Evolutionary conservation across 2,329 filamentous ascomycete species (phyloP), one percentile per base, ranked within the genome.

Genomic region (Aspergillus caelatus): DNA sequence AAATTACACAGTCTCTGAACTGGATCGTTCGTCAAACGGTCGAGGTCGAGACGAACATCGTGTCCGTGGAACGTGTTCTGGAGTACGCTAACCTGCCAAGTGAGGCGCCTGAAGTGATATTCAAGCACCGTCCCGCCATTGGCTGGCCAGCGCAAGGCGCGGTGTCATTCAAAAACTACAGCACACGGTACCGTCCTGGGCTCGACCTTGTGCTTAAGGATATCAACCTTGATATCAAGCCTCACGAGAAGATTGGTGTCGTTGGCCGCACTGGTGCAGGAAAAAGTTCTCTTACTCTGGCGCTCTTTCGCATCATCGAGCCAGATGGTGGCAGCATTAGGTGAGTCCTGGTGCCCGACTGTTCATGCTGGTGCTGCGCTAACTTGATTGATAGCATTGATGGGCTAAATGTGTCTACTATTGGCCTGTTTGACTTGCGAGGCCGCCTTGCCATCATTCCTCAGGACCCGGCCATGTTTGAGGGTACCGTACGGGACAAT

Each of bases 11-110:
- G 70, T 97, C 94, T 41, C 86, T 99, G 73, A 99, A 98, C 83
- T 99, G 95, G 95, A 97, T 99, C 74, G 95, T 99, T 58, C 89
- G 96, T 63, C 95, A 99, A 80, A 97, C 94, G 0, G 95, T 99
- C 39, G 96, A 99, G 79, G 95, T 99, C n/a, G 96, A 99, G 84
- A 98, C 94, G n/a, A 99, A 99, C 79, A 99, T 99, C 74, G 94
- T 99, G 53, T 97, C 94, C 11, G 95, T 99, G 43, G 95, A 99
- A 84, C 91, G 95, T 74, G 94, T 99, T 55, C 88, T 99, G 57
- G 96, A 99, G 79, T 99, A 99, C 80, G 92, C 94, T 62, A 86
- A 87, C 57, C 85, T 99, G 67, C 94, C 94, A 30, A 95, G 91
- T 77, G 95, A 99, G 81, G 94, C 95, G 57, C 93, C 94, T 9